Base-by-base conservation (phyloP, 75 land plant species). In the Pinus taeda region DNA sequence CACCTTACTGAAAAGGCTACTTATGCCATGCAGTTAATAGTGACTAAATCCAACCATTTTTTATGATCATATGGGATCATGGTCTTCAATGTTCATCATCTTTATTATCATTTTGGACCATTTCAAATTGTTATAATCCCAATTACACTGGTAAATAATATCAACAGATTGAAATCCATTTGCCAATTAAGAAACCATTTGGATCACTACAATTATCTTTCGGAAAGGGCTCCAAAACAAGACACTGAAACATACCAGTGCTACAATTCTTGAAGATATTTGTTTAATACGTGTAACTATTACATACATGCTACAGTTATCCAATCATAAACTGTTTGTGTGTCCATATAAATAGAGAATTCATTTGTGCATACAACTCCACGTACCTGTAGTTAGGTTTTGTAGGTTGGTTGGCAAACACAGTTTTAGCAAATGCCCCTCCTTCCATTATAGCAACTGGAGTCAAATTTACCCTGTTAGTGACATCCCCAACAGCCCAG, bases 401-500 rank as follows among this genome's bases (percentile, higher is more conserved):
- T 49, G 87, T 86, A 60, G 94, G 86, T 81, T 95, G 85, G 84
- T 90, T 86, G 11, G 76, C 89, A 82, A 97, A 97, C 24, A 90
- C 74, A 61, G 99, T 95, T 83, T 90, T 93, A 61, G 99, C 93
- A 79, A 97, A 85, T 69, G 98, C 94, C 74, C 90, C 90, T 78
- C 98, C 99, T 79, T 97, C 99, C 99, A 97, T 97, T 65, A 95
- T 84, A 59, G 99, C 99, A 76, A 97, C 99, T 69, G 99, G 99
- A 26, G 99, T 97, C 77, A 97, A 80, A 77, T 97, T 97, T 17
- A 93, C 67, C 77, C 99, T 86, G 77, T 97, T 87, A 20, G 99
- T 97, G 15, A 90, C 99, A 86, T 97, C 99, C 60, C 99, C 99
- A 71, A 97, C 93, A 60, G 99, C 99, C 99, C 99, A 97, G 70